Conservation (phyloP, 2,329 filamentous ascomycete species). For the Cercospora sp. region DNA sequence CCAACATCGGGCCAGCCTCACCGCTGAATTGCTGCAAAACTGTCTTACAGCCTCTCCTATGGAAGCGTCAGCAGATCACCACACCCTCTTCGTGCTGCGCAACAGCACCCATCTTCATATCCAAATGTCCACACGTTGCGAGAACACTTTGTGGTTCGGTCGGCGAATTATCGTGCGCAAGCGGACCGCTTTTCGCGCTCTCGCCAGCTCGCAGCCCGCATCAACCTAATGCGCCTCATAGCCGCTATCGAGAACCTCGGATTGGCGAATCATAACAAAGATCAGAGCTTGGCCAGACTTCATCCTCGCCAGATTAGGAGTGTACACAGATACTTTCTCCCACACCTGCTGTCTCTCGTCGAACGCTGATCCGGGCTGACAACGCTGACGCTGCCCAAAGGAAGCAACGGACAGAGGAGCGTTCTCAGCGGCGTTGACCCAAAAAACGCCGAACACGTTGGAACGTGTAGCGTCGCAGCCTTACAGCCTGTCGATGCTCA, state of each 20-base stretch:
- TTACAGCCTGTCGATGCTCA: neutral
- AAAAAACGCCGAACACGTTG: neutral
- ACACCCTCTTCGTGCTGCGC: conserved; percentile 6
- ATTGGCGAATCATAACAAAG: neutral
- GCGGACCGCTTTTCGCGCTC: conserved; percentile 1
- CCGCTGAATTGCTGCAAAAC: neutral
- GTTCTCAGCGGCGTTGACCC: neutral
- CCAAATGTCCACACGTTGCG: neutral
- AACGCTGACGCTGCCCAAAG: neutral
- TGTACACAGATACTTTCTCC: neutral
- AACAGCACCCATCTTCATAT: neutral
- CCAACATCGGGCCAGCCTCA: neutral
- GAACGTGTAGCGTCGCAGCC: neutral
- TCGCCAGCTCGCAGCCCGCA: neutral
- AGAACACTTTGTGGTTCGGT: neutral
- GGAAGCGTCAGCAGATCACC: conserved; percentile 5
- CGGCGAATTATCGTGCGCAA: conserved; percentile 5
- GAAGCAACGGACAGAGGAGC: neutral
- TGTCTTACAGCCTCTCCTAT: neutral
- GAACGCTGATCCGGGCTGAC: neutral
- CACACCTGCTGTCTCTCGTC: neutral
- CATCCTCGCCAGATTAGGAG: neutral
- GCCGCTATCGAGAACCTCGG: conserved; percentile 5
- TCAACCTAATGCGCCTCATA: neutral
- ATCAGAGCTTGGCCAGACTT: neutral